These are phyloP conservation scores for Penicillium sp. DNA, from an alignment of 2,329 filamentous ascomycete species.

Conservation along the genomic window DNA sequence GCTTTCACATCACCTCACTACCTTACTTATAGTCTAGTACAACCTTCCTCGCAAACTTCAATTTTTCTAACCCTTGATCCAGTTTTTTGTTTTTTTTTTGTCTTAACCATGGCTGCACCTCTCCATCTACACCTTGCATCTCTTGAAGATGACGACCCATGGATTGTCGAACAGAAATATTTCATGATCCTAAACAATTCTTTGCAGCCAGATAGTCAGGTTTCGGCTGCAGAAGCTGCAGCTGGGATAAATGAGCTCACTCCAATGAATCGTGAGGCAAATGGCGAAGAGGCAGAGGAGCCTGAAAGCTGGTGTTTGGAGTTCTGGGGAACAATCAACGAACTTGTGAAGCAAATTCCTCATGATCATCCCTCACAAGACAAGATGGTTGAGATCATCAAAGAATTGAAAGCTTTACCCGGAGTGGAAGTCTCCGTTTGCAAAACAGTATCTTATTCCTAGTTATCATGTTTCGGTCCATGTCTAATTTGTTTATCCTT, in stretches of 20 bases:
- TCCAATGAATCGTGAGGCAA: background rate
- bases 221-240: background rate
- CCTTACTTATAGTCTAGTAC: too few relatives aligned
- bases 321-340: background rate
- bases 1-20: too few relatives aligned
- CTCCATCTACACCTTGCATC: background rate
- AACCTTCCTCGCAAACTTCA: too few relatives aligned
- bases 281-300: background rate
- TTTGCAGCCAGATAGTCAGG: background rate
- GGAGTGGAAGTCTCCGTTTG: background rate
- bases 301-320: background rate
- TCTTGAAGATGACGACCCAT: background rate
- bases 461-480: background rate
- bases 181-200: background rate
- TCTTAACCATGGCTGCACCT: background rate
- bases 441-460: background rate
- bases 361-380: background rate
- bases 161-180: slow-evolving; percentile 1
- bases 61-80: too few relatives aligned
- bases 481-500: background rate
- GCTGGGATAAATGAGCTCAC: background rate
- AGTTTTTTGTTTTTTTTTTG: too few relatives aligned
- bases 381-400: background rate
- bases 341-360: background rate
- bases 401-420: background rate